Percentiles rank a stretch among this genome's conserved stretches.
Conservation (phyloP, 441 rosid species). For the Jatropha podagrica region DNA sequence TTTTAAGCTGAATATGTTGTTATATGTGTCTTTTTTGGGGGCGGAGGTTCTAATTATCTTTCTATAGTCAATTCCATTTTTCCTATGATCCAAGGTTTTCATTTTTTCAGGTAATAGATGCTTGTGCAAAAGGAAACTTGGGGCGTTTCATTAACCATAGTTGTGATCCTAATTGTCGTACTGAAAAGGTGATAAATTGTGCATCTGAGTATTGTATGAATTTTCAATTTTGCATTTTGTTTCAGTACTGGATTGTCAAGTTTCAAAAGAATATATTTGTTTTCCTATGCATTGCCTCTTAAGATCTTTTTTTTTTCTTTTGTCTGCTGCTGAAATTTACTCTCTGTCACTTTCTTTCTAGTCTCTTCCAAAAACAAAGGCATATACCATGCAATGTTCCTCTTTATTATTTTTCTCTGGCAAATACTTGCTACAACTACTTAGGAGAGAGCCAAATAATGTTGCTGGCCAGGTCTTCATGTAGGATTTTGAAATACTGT, state of each 20-base stretch:
- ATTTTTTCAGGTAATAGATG: constrained; percentile 87
- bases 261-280: neutral
- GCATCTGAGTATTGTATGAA: neutral
- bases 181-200: constrained; percentile 72
- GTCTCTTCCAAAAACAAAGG: neutral
- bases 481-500: neutral
- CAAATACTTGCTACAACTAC: neutral
- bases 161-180: constrained; percentile 97
- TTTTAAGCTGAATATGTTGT: neutral
- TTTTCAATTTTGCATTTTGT: neutral
- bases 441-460: neutral
- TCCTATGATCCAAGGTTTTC: constrained; percentile 16
- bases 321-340: neutral
- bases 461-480: neutral
- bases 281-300: neutral
- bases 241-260: constrained; percentile 3
- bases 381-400: neutral
- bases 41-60: constrained; percentile 14
- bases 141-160: constrained; percentile 99
- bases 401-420: neutral
- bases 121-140: constrained; percentile 91
- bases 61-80: constrained; percentile 10
- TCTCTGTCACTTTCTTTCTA: neutral
- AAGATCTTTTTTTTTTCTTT: neutral
- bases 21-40: neutral